Percentiles rank a stretch among this genome's conserved stretches.
Evolutionary conservation across 2,329 filamentous ascomycete genomes (phyloP).

Genomic region (Trichoderma sp.): DNA sequence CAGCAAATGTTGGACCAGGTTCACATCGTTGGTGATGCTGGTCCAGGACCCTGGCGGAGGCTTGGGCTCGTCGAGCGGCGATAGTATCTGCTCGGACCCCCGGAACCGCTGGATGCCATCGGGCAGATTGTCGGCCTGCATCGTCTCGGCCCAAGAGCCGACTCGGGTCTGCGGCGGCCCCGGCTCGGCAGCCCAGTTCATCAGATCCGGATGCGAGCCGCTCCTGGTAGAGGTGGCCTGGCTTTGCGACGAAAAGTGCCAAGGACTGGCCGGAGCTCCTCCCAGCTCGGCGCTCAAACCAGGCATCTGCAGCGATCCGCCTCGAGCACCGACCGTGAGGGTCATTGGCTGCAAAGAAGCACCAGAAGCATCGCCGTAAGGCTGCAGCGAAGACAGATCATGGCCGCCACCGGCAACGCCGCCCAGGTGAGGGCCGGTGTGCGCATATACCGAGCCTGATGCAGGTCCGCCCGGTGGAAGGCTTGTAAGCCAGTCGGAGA

Average conservation of each 20-base stretch:
- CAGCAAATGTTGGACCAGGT: slow-evolving; percentile 64
- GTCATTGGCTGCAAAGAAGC: slow-evolving; percentile 36
- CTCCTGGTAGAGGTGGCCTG: slow-evolving; percentile 50
- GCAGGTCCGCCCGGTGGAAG: not conserved
- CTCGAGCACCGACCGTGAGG: slow-evolving; percentile 35
- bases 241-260: slow-evolving; percentile 51
- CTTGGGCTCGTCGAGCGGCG: slow-evolving; percentile 48
- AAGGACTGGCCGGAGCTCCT: slow-evolving; percentile 46
- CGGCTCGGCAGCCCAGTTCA: slow-evolving; percentile 49
- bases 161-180: slow-evolving; percentile 48
- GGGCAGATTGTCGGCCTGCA: slow-evolving; percentile 38
- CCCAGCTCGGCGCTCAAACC: slow-evolving; percentile 41
- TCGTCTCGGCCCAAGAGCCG: slow-evolving; percentile 53
- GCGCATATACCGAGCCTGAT: slow-evolving; percentile 33
- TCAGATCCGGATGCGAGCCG: slow-evolving; percentile 49
- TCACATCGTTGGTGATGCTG: slow-evolving; percentile 57
- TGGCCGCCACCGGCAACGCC: slow-evolving; percentile 11
- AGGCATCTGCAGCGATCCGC: slow-evolving; percentile 35
- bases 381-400: slow-evolving; percentile 30
- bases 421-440: slow-evolving; percentile 26
- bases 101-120: slow-evolving; percentile 41
- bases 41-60: slow-evolving; percentile 58
- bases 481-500: slow-evolving; percentile 56
- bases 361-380: slow-evolving; percentile 33
- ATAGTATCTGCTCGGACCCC: slow-evolving; percentile 52